Base-by-base conservation (phyloP, 306 rosid species). In the Carpinus viminea region DNA sequence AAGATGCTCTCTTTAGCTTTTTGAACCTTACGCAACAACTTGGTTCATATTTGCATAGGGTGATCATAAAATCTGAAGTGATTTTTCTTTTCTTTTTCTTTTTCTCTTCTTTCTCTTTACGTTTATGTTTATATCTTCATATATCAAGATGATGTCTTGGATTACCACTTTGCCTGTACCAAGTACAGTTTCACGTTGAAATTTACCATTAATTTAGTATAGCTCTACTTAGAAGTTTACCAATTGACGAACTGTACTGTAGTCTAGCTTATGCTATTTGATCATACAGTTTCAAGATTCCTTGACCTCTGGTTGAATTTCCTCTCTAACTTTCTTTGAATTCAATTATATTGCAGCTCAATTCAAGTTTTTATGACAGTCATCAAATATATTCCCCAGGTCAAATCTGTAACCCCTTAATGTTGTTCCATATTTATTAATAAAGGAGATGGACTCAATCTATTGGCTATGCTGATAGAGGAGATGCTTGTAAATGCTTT, bases 371-470 rank as follows among this genome's bases (percentile, higher is more conserved):
- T 86, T 68, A 70, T 92, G 85, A 83, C 96, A 41, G 76, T 66
- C 65, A 86, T 89, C 83, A 93, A 93, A 75, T 93, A 93, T 76
- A 75, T 88, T 73, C 97, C 97, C 55, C 96, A 92, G 97, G 97
- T 90, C 68, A 74, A 77, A 83, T 43, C 80, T 65, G 68, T 9
- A 11, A n/a, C 34, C 13, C 17, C 15, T 78, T 17, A 56, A 2
- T 26, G 43, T 57, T 57, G 53, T 21, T 12, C 24, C 2, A 62
- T 11, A 36, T n/a, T 77, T 3, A 46, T 13, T 52, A 62, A 12
- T 18, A 3, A 21, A 41, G 12, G 66, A 26, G 59, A 82, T 76
- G 43, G 54, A 7, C 74, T 47, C 24, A 7, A 74, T 74, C 71
- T 43, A 17, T 43, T 36, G 36, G 48, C 43, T 16, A 10, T 69